Conservation (phyloP, 306 rosid species). For the Castanea crenata region DNA sequence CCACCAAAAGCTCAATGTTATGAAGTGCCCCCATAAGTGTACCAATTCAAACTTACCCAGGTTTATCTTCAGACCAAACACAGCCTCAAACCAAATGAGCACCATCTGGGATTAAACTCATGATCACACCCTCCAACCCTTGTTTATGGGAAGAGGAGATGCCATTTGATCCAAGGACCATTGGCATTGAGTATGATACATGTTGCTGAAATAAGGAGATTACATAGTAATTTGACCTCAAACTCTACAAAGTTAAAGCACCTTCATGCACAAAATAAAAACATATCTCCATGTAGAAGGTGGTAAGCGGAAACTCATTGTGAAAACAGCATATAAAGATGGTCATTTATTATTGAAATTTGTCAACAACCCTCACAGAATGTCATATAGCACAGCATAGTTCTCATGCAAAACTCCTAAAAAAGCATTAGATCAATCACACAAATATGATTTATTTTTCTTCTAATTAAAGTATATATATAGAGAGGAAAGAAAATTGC, state of each 20-base stretch:
- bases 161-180: not conserved
- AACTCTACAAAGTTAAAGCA: not conserved
- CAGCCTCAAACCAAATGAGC: too few relatives aligned
- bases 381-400: not conserved
- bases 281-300: not conserved
- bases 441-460: not conserved
- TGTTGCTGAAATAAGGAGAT: not conserved
- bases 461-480: constrained; percentile 2
- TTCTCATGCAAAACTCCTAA: not conserved
- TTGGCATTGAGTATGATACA: not conserved
- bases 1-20: too few relatives aligned
- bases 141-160: not conserved
- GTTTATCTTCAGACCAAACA: too few relatives aligned
- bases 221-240: not conserved
- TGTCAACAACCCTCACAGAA: not conserved
- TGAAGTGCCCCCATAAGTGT: too few relatives aligned
- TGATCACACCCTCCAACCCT: not conserved
- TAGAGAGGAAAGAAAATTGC: not conserved
- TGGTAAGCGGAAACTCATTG: not conserved
- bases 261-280: not conserved
- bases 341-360: not conserved
- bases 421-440: not conserved
- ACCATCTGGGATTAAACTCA: not conserved
- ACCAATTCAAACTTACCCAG: too few relatives aligned
- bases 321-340: not conserved